Base-by-base conservation (phyloP, 352 stramenopile genomes). In the Phytophthora constricta region DNA sequence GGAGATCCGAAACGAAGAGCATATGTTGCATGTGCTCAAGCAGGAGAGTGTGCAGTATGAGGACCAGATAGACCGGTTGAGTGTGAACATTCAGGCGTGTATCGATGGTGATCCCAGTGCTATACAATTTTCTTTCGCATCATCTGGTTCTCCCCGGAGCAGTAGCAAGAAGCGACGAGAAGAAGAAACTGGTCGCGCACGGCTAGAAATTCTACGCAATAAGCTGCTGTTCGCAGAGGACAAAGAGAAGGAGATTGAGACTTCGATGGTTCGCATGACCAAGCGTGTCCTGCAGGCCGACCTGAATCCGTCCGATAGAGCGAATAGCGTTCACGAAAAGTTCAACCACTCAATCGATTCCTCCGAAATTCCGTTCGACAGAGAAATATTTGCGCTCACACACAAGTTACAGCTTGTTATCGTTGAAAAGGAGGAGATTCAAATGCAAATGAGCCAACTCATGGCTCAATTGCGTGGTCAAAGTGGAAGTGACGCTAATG, bases 371-470 rank as follows among this genome's bases (percentile, higher is more conserved):
- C 72, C 77, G 16, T 93, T 93, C 27, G 82, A 92, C 56, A 91
- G 90, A 48, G 86, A 94, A 39, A 91, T 94, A 22, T 91, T 89
- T 59, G 82, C 80, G 10, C 62, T 91, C 31, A 92, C 84, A 0
- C 77, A 91, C 57, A 90, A 90, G 43, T 59, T 94, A 1, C 82
- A 94, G 65, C 72, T 82, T 17, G 84, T 88, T 50, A 91, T 91
- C 20, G 80, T 90, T 27, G 76, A 92, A 53, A 92, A 92, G 47
- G 86, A 91, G 34, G 86, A 94, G 25, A 80, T 91, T 43, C 72
- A 89, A 34, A 78, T 87, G 28, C 82, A 92, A 58, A 88, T 94
- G 80, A 86, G 72, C 39, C 73, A 77, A 14, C 55, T 90, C 2
- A 86, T 88, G 74, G 62, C 60, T 20, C 55, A 80, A 51, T 25